Evolutionary conservation across 495 filamentous ascomycete genomes (phyloP), one percentile per base, ranked within the genome.

Genomic region (Lophiotrema nucula): DNA sequence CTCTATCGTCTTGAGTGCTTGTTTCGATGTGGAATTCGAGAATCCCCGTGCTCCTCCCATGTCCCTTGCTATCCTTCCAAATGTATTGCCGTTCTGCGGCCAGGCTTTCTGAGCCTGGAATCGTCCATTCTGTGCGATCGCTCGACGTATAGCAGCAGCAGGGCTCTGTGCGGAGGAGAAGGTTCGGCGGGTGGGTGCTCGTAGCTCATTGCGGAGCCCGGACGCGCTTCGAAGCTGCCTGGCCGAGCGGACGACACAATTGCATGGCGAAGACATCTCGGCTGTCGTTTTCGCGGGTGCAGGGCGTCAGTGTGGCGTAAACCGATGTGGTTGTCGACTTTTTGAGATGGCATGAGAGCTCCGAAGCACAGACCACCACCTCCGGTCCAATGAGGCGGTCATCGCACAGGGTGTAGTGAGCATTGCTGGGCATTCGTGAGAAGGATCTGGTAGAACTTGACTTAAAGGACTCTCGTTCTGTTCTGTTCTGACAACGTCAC

Each of bases 1-100:
- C 55, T 67, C 45, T 26, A 67, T 55, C 2, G 64, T 67, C 60
- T 56, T 63, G 49, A 56, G 37, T 33, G 53, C 49, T 10, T 27
- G 15, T 31, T 53, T 53, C 33, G 60, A 16, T 26, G 53, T 49
- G 23, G 60, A 57, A 26, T 38, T 53, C 23, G 60, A 52, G 53
- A 63, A 63, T 5, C 28, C 3, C 10, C 48, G 44, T n/a, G 26
- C 35, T n/a, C 45, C 45, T 13, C 18, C 11, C 24, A 52, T 33
- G 18, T 48, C 31, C 27, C 38, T 25, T 48, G 22, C 23, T 16
- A 22, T 19, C 41, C 31, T 25, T 23, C 42, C 27, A 47, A 22
- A 23, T 10, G 25, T 28, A 28, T 39, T 16, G n/a, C 12, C 38
- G 42, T 28, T 16, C 16, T 43, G 19, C 21, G 18, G 42, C 35